Base-by-base conservation (phyloP, 306 rosid genomes). In the Lablab purpureus region DNA sequence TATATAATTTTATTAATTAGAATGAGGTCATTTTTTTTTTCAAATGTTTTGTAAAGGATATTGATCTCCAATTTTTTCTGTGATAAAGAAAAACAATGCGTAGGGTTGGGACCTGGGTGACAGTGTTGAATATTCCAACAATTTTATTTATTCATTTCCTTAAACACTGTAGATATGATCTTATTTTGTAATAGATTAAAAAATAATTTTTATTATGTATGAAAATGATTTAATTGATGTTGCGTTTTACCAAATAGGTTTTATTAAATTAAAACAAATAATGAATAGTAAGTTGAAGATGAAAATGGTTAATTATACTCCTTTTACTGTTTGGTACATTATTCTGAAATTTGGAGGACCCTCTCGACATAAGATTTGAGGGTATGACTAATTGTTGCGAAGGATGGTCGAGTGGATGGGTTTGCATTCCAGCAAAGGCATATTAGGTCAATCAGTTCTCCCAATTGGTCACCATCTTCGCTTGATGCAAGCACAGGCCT, bases 321-420 rank as follows among this genome's bases (percentile, higher is more conserved):
- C 21, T 59, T 15, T 27, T 60, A 4, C 22, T 30, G 0, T 15
- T 60, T 15, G 67, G 15, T 60, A 15, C 67, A 47, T 22, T 63
- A 73, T 7, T 25, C 68, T 2, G 55, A 55, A 63, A 17, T 46
- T 66, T 14, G 69, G 49, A 78, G 77, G 63, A 84, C 23, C 27
- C 43, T 75, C 14, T 81, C 56, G 40, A 22, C 77, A 66, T 79
- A 66, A 22, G 12, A 68, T 72, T 77, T 89, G 21, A 94, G 85
- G 58, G 7, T 18, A 19, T 10, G 9, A 6, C 77, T 85, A 55
- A 94, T 84, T 23, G 87, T 67, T 22, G 87, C 83, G 25, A 92
- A 90, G 9, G 90, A 84, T 25, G 97, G 97, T 82, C 97, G 81
- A 27, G 18, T 22, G 6, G 88, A 75, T 27, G 91, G 87, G 60